Base-by-base conservation (phyloP, 768 basidiomycete species). In the Rubroboletus satanas region DNA sequence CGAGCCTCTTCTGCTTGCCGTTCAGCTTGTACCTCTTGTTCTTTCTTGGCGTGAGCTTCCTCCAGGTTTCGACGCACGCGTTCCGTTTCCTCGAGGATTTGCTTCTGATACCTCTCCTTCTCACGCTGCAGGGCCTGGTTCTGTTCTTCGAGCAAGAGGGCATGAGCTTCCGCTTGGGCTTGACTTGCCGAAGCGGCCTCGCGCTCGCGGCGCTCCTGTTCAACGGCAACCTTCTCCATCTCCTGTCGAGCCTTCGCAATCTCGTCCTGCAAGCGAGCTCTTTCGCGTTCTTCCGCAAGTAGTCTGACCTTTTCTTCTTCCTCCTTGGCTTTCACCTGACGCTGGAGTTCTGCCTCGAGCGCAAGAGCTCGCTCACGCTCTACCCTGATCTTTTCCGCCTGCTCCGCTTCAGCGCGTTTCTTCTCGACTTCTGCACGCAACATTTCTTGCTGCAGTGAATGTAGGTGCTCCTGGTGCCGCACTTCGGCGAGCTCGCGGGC, bases 341-440 rank as follows among this genome's bases (percentile, higher is more conserved):
- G 65, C 41, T 72, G 49, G 38, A 71, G 62, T 39, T 73, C 65
- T 32, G 58, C 61, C 29, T 68, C 66, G 55, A 70, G 57, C 15
- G 67, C 68, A 26, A 62, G 63, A 23, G 70, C 66, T 33, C 62
- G 69, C 50, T 70, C 70, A 33, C 46, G 70, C 41, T 72, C 70
- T 12, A 26, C 7, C 43, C 28, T 62, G 42, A 72, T 49, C 48
- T 66, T 64, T 26, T 64, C 66, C 5, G 53, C 58, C 14, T 73
- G 70, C 26, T 71, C 63, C 1, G 50, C 52, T 17, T 65, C 63
- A 0, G 52, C 51, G 2, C 26, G 63, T 50, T 63, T 59, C 47
- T 57, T 61, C 50, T 65, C 71, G 2, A 47, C 62, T 15, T 68
- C 71, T 1, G 52, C 45, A n/a, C 59, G 64, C 23, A 18, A 18